Evolutionary conservation across 352 stramenopile genomes (phyloP).

Genomic region (Phytophthora vignae): DNA sequence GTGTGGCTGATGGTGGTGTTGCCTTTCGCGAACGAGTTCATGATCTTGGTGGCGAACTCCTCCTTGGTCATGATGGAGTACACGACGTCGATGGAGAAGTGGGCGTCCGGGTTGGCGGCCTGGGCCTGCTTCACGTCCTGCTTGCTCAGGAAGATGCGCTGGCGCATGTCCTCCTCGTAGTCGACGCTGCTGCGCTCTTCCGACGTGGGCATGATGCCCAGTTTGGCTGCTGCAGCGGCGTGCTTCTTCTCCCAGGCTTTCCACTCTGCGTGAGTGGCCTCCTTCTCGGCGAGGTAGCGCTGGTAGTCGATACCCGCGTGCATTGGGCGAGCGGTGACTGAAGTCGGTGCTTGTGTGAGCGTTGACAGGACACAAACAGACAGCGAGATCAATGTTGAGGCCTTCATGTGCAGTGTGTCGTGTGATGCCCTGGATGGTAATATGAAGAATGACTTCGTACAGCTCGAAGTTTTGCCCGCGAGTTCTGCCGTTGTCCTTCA

Average conservation of each 20-base stretch:
- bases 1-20: slow-evolving; percentile 5
- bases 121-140: slow-evolving; percentile 23
- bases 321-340: slow-evolving; percentile 26
- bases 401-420: slow-evolving; percentile 1
- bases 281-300: slow-evolving; percentile 38
- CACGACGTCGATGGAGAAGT: slow-evolving; percentile 43
- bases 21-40: slow-evolving; percentile 30
- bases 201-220: slow-evolving; percentile 24
- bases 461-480: too few species aligned
- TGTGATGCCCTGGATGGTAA: too few species aligned
- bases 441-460: too few species aligned
- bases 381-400: neutral
- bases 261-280: slow-evolving; percentile 30
- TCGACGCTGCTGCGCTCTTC: slow-evolving; percentile 34
- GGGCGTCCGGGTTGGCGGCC: slow-evolving; percentile 36
- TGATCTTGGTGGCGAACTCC: slow-evolving; percentile 42
- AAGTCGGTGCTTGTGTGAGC: neutral
- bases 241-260: slow-evolving; percentile 8
- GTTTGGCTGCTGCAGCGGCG: neutral
- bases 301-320: slow-evolving; percentile 44
- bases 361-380: neutral
- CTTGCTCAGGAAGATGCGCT: slow-evolving; percentile 47
- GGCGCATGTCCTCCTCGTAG: slow-evolving; percentile 29
- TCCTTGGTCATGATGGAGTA: slow-evolving; percentile 48
- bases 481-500: too few species aligned